These are phyloP conservation scores for Fraxinus baroniana DNA, from an alignment of 305 asterid species.

Conservation along the genomic window DNA sequence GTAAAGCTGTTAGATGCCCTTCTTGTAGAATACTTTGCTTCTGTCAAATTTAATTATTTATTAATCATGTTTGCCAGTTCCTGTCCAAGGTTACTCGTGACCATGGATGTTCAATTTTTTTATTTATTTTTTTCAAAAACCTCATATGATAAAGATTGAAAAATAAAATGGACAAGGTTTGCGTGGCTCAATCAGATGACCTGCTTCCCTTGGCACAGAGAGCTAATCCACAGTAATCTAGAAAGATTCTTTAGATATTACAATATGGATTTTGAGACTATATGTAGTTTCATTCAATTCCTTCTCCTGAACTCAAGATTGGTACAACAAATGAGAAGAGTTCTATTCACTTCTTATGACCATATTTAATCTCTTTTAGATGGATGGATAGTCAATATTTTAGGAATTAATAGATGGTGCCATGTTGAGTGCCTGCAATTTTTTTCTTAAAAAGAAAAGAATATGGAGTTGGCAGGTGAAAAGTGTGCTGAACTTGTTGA, in stretches of 20 bases:
- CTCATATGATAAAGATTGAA: background rate
- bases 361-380: background rate
- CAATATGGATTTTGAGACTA: background rate
- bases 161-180: background rate
- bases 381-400: background rate
- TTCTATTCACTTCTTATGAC: background rate
- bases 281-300: background rate
- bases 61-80: background rate
- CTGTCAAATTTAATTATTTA: background rate
- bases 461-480: background rate
- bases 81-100: background rate
- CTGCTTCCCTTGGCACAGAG: background rate
- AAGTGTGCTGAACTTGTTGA: background rate
- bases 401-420: background rate
- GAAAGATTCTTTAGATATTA: background rate
- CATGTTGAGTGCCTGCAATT: background rate
- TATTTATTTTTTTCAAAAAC: background rate
- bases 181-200: background rate
- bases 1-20: background rate
- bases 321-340: background rate
- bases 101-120: background rate
- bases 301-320: slow-evolving; percentile 2
- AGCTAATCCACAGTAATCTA: background rate
- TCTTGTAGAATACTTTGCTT: background rate
- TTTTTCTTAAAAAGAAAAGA: background rate